Evolutionary conservation across 2,329 filamentous ascomycete genomes (phyloP).

Genomic region (Fonsecaea monophora): DNA sequence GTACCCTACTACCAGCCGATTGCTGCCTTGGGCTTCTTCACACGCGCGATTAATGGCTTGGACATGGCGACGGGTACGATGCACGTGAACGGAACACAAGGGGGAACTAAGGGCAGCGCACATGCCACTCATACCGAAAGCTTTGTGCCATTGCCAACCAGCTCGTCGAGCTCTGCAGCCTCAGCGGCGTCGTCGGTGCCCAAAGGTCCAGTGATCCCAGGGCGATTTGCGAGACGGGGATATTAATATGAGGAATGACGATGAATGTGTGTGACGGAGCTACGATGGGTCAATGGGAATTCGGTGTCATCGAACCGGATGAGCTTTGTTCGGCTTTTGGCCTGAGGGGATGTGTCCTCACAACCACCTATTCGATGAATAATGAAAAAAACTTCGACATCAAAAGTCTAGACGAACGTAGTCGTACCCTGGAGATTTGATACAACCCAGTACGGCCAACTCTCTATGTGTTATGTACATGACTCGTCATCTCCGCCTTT

Average conservation of each 20-base stretch:
- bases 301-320: no score
- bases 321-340: no score
- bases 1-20: constrained; percentile 68
- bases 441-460: no score
- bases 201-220: constrained; percentile 6
- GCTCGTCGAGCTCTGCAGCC: constrained; percentile 22
- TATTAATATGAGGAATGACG: constrained; percentile 5
- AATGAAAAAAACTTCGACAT: no score
- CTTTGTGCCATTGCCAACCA: constrained; percentile 46
- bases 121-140: constrained; percentile 56
- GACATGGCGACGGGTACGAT: constrained; percentile 61
- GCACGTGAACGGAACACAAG: constrained; percentile 44
- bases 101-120: constrained; percentile 50
- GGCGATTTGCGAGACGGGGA: constrained; percentile 15
- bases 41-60: constrained; percentile 63
- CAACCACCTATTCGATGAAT: no score
- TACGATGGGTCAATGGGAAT: no score
- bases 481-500: no score
- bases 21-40: constrained; percentile 66
- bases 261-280: no score
- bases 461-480: no score
- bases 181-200: constrained; percentile 3
- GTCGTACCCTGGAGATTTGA: no score
- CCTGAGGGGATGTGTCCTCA: no score
- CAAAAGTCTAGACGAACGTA: no score